These are phyloP conservation scores for Heterobasidion irregulare DNA, from an alignment of 1,284 basidiomycete species.

Conservation along the genomic window DNA sequence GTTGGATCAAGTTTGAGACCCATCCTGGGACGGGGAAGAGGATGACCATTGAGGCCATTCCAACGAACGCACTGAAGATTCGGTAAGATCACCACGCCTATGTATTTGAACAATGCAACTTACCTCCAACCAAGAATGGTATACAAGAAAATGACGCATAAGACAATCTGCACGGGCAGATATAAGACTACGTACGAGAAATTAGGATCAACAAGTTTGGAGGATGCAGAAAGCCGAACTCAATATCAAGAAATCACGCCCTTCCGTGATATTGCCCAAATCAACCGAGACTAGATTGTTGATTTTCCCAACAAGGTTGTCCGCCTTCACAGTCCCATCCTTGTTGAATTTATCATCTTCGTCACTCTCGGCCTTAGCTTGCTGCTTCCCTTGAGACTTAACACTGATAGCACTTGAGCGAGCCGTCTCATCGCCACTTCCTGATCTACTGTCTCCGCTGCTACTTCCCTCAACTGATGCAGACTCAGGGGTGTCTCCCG, in stretches of 20 bases:
- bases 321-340: conserved; percentile 18
- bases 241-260: conserved; percentile 22
- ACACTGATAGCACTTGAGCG: conserved; percentile 6
- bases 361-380: conserved; percentile 1
- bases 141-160: conserved; percentile 36
- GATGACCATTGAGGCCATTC: conserved; percentile 42
- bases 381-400: conserved; percentile 13
- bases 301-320: conserved; percentile 39
- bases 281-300: conserved; percentile 35
- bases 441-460: conserved; percentile 1
- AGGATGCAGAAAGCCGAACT: conserved; percentile 9
- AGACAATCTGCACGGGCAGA: conserved; percentile 25
- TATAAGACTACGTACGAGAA: conserved; percentile 18
- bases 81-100: neutral
- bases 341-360: conserved; percentile 1
- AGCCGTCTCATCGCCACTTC: conserved; percentile 10
- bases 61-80: conserved; percentile 31
- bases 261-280: conserved; percentile 24
- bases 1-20: conserved; percentile 21
- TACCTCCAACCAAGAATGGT: conserved; percentile 40
- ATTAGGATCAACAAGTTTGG: neutral
- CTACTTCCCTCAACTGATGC: conserved; percentile 14
- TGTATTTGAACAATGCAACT: neutral
- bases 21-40: conserved; percentile 43
- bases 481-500: conserved; percentile 18